These are phyloP conservation scores for Phtheirospermum japonicum DNA, from an alignment of 257 asterid species.

Conservation along the genomic window DNA sequence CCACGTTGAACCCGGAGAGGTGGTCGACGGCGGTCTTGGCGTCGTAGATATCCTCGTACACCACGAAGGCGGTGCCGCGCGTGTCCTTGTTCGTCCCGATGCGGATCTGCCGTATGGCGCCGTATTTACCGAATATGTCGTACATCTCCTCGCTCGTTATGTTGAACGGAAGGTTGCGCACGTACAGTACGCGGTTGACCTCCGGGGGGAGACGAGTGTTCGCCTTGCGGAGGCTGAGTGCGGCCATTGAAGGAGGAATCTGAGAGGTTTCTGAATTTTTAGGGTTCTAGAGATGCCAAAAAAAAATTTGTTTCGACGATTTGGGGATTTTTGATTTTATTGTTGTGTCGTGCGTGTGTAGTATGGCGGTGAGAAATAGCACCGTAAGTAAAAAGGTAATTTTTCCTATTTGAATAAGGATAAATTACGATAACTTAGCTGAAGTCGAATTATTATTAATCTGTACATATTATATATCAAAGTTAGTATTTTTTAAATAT, in stretches of 20 bases:
- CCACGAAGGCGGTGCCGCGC: slow-evolving; percentile 91
- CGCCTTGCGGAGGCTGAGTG: slow-evolving; percentile 74
- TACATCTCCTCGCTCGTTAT: slow-evolving; percentile 97
- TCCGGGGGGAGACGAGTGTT: slow-evolving; percentile 95
- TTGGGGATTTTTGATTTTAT: too few relatives aligned
- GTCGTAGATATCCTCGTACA: slow-evolving; percentile 90
- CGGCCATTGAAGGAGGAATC: slow-evolving; percentile 50
- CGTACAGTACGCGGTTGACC: slow-evolving; percentile 79
- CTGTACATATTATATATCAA: too few relatives aligned
- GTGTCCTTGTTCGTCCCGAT: slow-evolving; percentile 88
- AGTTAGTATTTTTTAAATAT: too few relatives aligned
- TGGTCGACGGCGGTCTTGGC: slow-evolving; percentile 95
- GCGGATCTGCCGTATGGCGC: slow-evolving; percentile 87
- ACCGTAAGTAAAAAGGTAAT: too few relatives aligned
- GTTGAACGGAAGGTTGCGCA: slow-evolving; percentile 87
- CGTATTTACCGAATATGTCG: slow-evolving; percentile 91
- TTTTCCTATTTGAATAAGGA: too few relatives aligned
- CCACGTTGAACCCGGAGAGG: slow-evolving; percentile 88
- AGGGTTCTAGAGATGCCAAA: too few relatives aligned
- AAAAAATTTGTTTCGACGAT: too few relatives aligned
- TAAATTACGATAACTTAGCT: too few relatives aligned
- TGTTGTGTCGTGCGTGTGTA: too few relatives aligned
- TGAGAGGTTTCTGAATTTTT: neutral
- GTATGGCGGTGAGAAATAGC: too few relatives aligned
- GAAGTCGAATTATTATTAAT: too few relatives aligned